Evolutionary conservation across 2,329 filamentous ascomycete species (phyloP), one percentile per base, ranked within the genome.

Genomic region (Phaeophleospora eucalypticola): DNA sequence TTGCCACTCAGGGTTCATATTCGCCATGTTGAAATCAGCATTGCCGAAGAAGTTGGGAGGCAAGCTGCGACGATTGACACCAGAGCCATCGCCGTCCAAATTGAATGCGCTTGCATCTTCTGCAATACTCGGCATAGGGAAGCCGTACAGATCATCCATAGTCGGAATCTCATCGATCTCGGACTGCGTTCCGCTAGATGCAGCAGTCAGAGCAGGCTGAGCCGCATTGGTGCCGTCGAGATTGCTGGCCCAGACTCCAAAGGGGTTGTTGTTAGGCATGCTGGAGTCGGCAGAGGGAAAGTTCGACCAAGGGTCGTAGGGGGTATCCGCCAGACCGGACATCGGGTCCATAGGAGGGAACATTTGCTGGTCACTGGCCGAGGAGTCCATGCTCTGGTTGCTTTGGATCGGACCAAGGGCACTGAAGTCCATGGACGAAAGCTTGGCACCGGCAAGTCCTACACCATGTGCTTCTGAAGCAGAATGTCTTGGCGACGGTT

Each of bases 101-200:
- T 53, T 48, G 46, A 53, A 48, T 14, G 36, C 47, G 20, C 45
- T 49, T n/a, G 50, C 35, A 42, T 63, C 55, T 51, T 66, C 61
- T 46, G 58, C 58, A 38, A 63, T 63, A 46, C 54, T 62, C 15
- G 59, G 60, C 62, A 63, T 65, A 9, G 51, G 48, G 16, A 59
- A 57, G 12, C 53, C 54, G 44, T 58, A 62, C 8, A 58, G 38
- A 15, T 68, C 65, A 37, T 68, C 64, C 41, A 61, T 58, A 4
- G 51, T 51, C n/a, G 65, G 61, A 14, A 65, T 55, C 43, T 68
- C 65, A 39, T 67, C 65, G 24, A 67, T 54, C 38, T 68, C 65
- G 15, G 65, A 68, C 41, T 65, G 61, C 4, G 65, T 66, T n/a
- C 63, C 63, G 16, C 65, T 67, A 6, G 65, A 68, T n/a, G 63